These are phyloP conservation scores for Borovskyia barvae DNA, from an alignment of 208 protist species.

Conservation along the genomic window DNA sequence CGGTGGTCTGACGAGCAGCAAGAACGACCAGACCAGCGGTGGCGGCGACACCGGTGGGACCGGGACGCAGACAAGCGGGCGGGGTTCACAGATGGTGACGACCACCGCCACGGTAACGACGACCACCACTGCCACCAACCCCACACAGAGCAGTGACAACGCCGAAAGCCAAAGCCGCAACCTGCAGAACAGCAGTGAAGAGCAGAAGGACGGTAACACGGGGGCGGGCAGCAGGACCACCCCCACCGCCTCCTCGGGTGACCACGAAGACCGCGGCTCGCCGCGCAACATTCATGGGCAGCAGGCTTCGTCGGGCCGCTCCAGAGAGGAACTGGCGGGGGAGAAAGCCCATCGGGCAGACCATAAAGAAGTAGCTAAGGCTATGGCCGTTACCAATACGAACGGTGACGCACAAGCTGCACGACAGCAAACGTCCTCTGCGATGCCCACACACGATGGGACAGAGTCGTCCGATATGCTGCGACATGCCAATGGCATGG, in stretches of 20 bases:
- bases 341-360: background rate
- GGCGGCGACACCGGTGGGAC: background rate
- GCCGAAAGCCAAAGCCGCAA: conserved; percentile 1
- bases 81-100: conserved; percentile 2
- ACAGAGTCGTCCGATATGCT: background rate
- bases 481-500: background rate
- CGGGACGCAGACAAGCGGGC: conserved; percentile 1
- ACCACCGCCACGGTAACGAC: background rate
- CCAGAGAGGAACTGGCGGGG: background rate
- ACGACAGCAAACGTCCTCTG: no score
- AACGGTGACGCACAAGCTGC: background rate
- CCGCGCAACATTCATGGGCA: background rate
- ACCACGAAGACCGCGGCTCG: conserved; percentile 1
- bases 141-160: background rate
- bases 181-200: background rate
- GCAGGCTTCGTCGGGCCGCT: background rate
- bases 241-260: background rate
- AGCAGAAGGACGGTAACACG: background rate
- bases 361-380: background rate
- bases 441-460: no score
- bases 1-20: conserved; percentile 20
- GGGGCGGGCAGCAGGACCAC: background rate
- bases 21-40: conserved; percentile 3
- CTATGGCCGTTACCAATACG: background rate
- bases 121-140: background rate